phyloP scores from a whole-genome alignment of 2,329 filamentous ascomycete genomes.

The Aspergillus sp. region DNA sequence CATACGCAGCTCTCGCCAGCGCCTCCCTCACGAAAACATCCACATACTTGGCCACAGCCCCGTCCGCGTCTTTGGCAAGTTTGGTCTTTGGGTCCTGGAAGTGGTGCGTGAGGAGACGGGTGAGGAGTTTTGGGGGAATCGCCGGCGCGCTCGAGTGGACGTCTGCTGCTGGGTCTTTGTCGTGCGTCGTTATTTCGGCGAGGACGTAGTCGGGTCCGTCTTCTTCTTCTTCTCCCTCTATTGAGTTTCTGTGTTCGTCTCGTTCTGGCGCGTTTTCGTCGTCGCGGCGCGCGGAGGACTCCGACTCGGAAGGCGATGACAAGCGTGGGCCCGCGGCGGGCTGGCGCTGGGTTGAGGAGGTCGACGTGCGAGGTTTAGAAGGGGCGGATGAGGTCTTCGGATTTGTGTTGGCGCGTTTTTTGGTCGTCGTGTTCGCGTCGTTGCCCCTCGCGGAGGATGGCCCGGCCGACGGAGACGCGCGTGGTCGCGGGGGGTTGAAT shows the following conservation, averaged over 20 bases:
- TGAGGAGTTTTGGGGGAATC: slow-evolving; percentile 66
- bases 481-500: slow-evolving; percentile 37
- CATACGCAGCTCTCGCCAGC: slow-evolving; percentile 65
- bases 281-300: slow-evolving; percentile 3
- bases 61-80: slow-evolving; percentile 68
- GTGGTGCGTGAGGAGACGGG: slow-evolving; percentile 66
- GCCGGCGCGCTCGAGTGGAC: slow-evolving; percentile 30
- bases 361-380: slow-evolving; percentile 7
- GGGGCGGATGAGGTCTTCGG: slow-evolving; percentile 3
- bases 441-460: slow-evolving; percentile 14
- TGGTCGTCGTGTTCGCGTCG: slow-evolving; percentile 13
- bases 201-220: slow-evolving; percentile 40
- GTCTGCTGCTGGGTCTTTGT: slow-evolving; percentile 15
- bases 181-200: slow-evolving; percentile 31
- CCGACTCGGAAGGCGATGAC: background rate
- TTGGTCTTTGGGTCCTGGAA: slow-evolving; percentile 63
- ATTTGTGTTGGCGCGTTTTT: slow-evolving; percentile 10
- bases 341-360: slow-evolving; percentile 5
- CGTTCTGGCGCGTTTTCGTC: too few relatives aligned
- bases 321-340: slow-evolving; percentile 3
- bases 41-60: slow-evolving; percentile 71
- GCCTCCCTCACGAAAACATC: slow-evolving; percentile 87
- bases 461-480: slow-evolving; percentile 16
- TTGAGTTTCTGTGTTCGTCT: too few relatives aligned
- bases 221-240: too few relatives aligned